Evolutionary conservation across 1,284 basidiomycete species (phyloP).

Genomic region (Malassezia psittaci): DNA sequence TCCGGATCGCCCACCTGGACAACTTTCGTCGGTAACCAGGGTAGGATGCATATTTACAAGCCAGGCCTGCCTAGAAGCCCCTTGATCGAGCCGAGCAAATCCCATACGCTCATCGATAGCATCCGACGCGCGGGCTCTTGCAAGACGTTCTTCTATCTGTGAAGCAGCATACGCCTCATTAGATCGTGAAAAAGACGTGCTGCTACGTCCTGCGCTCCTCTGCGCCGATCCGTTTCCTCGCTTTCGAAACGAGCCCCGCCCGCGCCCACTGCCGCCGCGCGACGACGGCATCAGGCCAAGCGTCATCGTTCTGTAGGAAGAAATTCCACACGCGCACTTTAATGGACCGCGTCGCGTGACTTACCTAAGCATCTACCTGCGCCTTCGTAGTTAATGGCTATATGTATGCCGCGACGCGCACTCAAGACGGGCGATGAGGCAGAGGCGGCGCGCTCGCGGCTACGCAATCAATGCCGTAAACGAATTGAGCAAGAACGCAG

Average conservation of each 20-base stretch:
- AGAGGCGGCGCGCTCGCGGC: background rate
- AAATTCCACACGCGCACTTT: too few relatives aligned
- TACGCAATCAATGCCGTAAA: background rate
- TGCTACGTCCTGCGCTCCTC: slow-evolving; percentile 5
- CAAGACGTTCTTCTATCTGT: slow-evolving; percentile 42
- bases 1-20: slow-evolving; percentile 53
- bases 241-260: slow-evolving; percentile 21
- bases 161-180: slow-evolving; percentile 34
- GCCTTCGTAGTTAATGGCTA: background rate
- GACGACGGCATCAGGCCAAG: slow-evolving; percentile 10
- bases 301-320: background rate
- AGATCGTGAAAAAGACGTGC: slow-evolving; percentile 1
- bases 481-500: slow-evolving; percentile 4
- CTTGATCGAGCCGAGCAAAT: slow-evolving; percentile 53
- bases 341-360: background rate
- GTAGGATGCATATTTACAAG: slow-evolving; percentile 99
- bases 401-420: slow-evolving; percentile 2
- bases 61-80: slow-evolving; percentile 56
- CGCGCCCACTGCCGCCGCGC: slow-evolving; percentile 7
- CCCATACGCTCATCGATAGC: slow-evolving; percentile 89
- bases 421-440: background rate
- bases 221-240: slow-evolving; percentile 15
- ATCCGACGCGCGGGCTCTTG: slow-evolving; percentile 52
- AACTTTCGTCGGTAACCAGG: slow-evolving; percentile 60
- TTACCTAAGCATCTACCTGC: background rate